A percentile compares a stretch with the other conserved stretches of the same genome.
phyloP scores from a whole-genome alignment of 129 eudicot genomes.

The Silybum marianum region DNA sequence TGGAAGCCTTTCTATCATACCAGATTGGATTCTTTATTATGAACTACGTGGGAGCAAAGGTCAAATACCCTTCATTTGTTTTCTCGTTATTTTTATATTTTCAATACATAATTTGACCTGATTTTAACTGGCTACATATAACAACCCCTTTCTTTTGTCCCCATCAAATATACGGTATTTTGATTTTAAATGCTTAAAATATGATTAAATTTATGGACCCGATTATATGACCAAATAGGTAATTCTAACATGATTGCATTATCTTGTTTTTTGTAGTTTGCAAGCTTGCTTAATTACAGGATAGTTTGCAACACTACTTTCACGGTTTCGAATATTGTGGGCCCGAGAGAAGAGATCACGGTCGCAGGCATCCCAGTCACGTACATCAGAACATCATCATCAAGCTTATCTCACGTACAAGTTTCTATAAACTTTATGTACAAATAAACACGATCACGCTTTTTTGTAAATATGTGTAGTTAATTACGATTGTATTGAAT shows the following conservation, averaged over 20 bases:
- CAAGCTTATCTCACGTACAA: constrained; percentile 69
- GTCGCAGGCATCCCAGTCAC: constrained; percentile 62
- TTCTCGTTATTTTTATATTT: no score
- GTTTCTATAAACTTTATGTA: not conserved
- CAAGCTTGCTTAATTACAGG: constrained; percentile 58
- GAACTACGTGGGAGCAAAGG: constrained; percentile 68
- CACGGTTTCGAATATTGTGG: constrained; percentile 65
- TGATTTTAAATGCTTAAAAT: not conserved
- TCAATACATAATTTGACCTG: not conserved
- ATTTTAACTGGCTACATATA: not conserved
- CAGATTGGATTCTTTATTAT: constrained; percentile 39
- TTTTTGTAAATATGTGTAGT: not conserved
- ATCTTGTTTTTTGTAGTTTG: constrained; percentile 40
- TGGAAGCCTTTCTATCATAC: constrained; percentile 63
- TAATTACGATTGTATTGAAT: constrained; percentile 9
- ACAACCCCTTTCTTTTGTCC: not conserved
- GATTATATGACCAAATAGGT: not conserved
- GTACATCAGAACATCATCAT: constrained; percentile 51
- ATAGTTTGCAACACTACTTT: constrained; percentile 67
- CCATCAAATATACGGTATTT: not conserved
- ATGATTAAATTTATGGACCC: not conserved
- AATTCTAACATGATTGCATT: not conserved
- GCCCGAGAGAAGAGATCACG: constrained; percentile 72
- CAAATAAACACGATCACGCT: not conserved
- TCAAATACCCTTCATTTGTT: no score